phyloP scores from a whole-genome alignment of 257 asterid species.

The Agastache rugosa region DNA sequence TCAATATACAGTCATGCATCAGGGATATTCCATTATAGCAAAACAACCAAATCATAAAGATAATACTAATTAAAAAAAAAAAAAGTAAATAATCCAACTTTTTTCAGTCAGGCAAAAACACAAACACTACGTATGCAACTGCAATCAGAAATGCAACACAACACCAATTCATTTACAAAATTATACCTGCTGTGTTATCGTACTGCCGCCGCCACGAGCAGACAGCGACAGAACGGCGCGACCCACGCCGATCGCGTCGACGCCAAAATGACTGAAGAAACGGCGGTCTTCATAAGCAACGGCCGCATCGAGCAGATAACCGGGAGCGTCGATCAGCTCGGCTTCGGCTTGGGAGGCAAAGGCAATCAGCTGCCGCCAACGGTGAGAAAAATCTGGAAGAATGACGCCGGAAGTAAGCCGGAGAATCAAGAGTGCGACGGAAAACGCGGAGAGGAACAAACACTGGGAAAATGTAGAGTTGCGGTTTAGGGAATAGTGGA shows the following conservation, averaged over 20 bases:
- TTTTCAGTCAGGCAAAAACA: conserved; percentile 38
- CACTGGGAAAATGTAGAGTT: conserved; percentile 10
- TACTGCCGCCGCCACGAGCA: conserved; percentile 49
- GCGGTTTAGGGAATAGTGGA: conserved; percentile 28
- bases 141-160: too few species aligned
- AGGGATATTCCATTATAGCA: background rate
- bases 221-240: conserved; percentile 45
- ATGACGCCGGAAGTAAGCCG: conserved; percentile 38
- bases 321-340: conserved; percentile 37
- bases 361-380: conserved; percentile 40
- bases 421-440: conserved; percentile 39
- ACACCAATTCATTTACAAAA: too few species aligned
- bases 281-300: conserved; percentile 47
- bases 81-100: background rate
- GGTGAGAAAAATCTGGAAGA: conserved; percentile 44
- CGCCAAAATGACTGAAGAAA: conserved; percentile 40
- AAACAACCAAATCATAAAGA: too few species aligned
- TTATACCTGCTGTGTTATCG: conserved; percentile 43
- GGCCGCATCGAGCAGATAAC: conserved; percentile 41
- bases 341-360: conserved; percentile 42
- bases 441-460: conserved; percentile 38
- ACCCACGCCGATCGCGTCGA: conserved; percentile 44
- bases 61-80: too few species aligned
- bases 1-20: too few species aligned
- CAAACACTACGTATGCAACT: conserved; percentile 32